Evolutionary conservation across 306 rosid genomes (phyloP).

Genomic region (Castanea sativa): DNA sequence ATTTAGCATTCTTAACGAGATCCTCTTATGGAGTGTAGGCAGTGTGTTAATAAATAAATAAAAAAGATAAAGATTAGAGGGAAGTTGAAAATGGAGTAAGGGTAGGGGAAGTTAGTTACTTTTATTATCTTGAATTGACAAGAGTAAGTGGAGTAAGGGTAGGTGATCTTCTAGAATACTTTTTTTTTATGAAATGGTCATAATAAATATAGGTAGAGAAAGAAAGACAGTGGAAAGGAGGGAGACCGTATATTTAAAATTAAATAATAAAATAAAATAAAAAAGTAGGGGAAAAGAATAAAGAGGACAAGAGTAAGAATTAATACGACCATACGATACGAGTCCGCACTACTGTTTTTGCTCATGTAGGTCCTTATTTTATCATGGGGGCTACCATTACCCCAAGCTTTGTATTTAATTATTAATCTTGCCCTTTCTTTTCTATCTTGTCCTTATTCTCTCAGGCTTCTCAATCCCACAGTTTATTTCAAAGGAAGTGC

Average conservation of each 20-base stretch:
- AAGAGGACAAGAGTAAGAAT: slow-evolving; percentile 6
- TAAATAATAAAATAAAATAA: no score
- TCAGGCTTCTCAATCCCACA: no score
- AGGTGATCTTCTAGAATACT: slow-evolving; percentile 47
- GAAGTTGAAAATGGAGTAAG: not conserved
- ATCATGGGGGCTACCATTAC: not conserved
- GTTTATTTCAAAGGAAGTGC: no score
- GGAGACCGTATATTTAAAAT: slow-evolving; percentile 3
- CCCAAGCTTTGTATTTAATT: not conserved
- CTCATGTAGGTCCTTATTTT: not conserved
- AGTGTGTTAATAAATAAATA: no score
- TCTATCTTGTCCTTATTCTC: not conserved
- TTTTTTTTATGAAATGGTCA: slow-evolving; percentile 16
- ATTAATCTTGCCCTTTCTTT: not conserved
- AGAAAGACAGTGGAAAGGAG: slow-evolving; percentile 28
- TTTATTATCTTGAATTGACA: slow-evolving; percentile 37
- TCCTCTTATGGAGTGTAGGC: no score
- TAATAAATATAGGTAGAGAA: slow-evolving; percentile 17
- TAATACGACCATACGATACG: not conserved
- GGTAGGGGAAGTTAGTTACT: slow-evolving; percentile 48
- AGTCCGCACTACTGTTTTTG: not conserved
- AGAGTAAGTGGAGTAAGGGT: slow-evolving; percentile 46
- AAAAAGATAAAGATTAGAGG: not conserved
- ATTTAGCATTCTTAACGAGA: no score
- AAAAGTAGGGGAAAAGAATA: slow-evolving; percentile 16